Conservation (phyloP, 192 early-diverging fungal species). For the Coemansia sp. region DNA sequence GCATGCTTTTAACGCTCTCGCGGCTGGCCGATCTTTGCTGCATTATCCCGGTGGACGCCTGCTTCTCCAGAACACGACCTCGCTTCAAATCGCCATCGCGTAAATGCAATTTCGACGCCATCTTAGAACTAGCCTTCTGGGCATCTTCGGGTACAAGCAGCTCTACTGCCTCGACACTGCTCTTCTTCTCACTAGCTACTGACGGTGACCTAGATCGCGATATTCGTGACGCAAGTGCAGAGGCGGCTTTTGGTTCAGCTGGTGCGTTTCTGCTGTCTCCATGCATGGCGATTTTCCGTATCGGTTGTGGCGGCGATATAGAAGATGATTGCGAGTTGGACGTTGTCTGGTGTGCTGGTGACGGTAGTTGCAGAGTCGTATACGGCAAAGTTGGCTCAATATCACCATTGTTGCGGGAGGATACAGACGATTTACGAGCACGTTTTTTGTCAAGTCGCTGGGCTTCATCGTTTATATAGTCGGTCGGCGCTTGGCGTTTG, state of each 20-base stretch:
- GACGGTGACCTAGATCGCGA: conserved; percentile 9
- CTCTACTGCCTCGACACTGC: not conserved
- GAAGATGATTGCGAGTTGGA: conserved; percentile 6
- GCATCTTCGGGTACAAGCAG: not conserved
- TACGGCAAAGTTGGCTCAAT: not conserved
- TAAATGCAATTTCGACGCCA: not conserved
- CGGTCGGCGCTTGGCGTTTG: conserved; percentile 16
- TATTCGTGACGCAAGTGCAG: not conserved
- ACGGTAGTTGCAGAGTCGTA: not conserved
- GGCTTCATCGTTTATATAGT: not conserved
- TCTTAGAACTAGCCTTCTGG: not conserved
- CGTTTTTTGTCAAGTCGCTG: conserved; percentile 15
- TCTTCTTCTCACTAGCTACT: not conserved
- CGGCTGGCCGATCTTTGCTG: not conserved
- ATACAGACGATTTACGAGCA: conserved; percentile 12
- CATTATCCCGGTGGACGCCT: not conserved
- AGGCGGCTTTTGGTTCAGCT: not conserved
- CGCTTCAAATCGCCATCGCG: not conserved
- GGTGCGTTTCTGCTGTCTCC: not conserved
- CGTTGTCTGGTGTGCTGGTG: not conserved
- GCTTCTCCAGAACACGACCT: not conserved
- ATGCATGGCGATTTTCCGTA: not conserved
- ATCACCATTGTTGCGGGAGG: not conserved
- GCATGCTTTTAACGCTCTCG: not conserved
- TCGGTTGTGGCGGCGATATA: not conserved